Conservation (phyloP, 2,329 filamentous ascomycete genomes). For the Orbilia ellipsospora region DNA sequence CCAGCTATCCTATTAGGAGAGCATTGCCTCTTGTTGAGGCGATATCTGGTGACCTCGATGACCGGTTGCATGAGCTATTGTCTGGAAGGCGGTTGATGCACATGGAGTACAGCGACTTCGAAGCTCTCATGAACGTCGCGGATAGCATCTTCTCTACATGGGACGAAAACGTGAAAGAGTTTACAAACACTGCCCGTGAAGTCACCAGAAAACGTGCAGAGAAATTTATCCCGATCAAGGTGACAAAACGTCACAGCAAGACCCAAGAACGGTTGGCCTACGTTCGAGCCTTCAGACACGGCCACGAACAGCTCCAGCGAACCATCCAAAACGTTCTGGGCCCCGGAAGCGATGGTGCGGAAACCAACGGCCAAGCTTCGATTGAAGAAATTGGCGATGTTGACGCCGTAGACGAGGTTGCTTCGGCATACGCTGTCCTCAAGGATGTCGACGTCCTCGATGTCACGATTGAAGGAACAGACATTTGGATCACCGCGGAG, state of each 20-base stretch:
- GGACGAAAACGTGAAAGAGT: conserved; percentile 97
- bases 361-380: conserved; percentile 73
- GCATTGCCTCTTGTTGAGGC: conserved; percentile 95
- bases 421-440: conserved; percentile 90
- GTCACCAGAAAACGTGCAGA: conserved; percentile 92
- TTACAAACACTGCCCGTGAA: conserved; percentile 96
- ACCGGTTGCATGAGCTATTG: conserved; percentile 84
- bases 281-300: conserved; percentile 91
- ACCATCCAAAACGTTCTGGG: conserved; percentile 98
- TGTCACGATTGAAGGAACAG: conserved; percentile 87
- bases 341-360: conserved; percentile 68
- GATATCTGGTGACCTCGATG: conserved; percentile 91
- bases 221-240: conserved; percentile 99
- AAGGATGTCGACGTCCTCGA: conserved; percentile 96
- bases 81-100: conserved; percentile 90
- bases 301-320: conserved; percentile 95
- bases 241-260: conserved; percentile 84
- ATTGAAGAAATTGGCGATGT: conserved; percentile 97
- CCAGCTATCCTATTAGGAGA: conserved; percentile 90
- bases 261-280: conserved; percentile 93
- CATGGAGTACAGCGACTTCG: conserved; percentile 90
- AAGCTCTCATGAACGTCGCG: conserved; percentile 82
- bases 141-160: conserved; percentile 89
- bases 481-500: conserved; percentile 92
- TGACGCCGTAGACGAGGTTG: conserved; percentile 95